Base-by-base conservation (phyloP, 352 stramenopile genomes). In the Phytopythium boreale region DNA sequence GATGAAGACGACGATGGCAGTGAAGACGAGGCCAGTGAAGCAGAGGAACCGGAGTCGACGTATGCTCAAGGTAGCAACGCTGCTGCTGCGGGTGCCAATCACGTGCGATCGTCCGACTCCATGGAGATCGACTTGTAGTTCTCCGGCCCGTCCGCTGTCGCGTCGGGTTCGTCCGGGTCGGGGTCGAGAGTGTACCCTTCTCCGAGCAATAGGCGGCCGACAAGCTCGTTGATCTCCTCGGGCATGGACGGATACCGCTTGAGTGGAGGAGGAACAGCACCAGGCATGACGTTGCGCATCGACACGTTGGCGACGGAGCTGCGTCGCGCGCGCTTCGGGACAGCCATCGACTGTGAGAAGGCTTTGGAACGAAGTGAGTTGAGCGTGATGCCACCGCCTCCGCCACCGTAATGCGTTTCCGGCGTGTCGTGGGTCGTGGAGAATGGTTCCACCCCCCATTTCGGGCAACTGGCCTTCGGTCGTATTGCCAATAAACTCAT, bases 141-240 rank as follows among this genome's bases (percentile, higher is more conserved):
- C 11, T n/a, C 57, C 41, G 20, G 12, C 9, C 12, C 37, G 4
- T 61, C 37, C 24, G 14, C 14, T 24, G 22, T 4, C 36, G 22
- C 55, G 12, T 37, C 74, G 26, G 69, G 17, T 53, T 70, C 31
- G 56, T 71, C 56, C 65, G 61, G 5, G 57, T 73, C 56, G 47
- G 46, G 11, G 36, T 73, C 51, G 64, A 65, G 15, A 56, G 56
- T 60, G 46, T 87, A 92, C 6, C 81, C 83, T 46, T 90, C 77
- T 26, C 67, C 69, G 24, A 72, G 75, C 10, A 90, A 52, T 17
- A 92, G 59, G 43, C 74, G 63, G 24, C 79, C 77, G 19, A 92
- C 80, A 51, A 92, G 69, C 19, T 68, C 77, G 26, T 72, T 69
- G 59, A 84, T 65, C 44, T 82, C 75, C 1, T 67, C 66, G 7